A percentile compares a stretch with the other conserved stretches of the same genome.
These are phyloP conservation scores for Amanita pseudoporphyria DNA, from an alignment of 768 basidiomycete species.

Conservation along the genomic window DNA sequence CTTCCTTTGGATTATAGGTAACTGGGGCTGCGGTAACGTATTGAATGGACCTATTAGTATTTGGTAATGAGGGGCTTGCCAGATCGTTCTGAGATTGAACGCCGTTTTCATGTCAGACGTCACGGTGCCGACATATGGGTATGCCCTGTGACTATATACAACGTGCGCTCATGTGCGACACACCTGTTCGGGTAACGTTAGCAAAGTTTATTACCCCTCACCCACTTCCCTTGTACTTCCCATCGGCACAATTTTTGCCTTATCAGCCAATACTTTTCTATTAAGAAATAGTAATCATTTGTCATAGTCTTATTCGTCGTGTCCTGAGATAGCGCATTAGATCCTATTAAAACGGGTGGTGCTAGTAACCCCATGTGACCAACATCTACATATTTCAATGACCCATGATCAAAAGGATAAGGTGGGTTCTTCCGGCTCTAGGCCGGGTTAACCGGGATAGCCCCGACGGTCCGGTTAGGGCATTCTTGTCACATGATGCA, in stretches of 20 bases:
- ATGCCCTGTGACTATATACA: background rate
- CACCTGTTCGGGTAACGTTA: background rate
- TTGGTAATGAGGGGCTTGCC: background rate
- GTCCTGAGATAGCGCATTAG: no score
- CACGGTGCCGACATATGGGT: background rate
- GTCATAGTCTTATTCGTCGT: no score
- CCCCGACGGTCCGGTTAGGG: no score
- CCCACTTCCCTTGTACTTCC: background rate
- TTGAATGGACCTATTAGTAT: background rate
- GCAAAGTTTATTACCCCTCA: background rate
- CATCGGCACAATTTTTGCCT: conserved; percentile 1
- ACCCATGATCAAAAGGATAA: no score
- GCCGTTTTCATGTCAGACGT: background rate
- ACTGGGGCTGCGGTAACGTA: conserved; percentile 1
- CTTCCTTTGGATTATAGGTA: background rate
- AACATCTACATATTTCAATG: no score
- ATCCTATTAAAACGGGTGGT: no score
- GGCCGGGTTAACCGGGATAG: no score
- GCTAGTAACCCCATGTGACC: no score
- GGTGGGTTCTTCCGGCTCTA: no score
- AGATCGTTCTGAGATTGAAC: background rate
- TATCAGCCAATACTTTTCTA: background rate
- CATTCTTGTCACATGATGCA: no score
- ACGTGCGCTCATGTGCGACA: background rate
- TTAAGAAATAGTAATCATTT: background rate